Base-by-base conservation (phyloP, 352 stramenopile species). In the Phytopythium aichiense region DNA sequence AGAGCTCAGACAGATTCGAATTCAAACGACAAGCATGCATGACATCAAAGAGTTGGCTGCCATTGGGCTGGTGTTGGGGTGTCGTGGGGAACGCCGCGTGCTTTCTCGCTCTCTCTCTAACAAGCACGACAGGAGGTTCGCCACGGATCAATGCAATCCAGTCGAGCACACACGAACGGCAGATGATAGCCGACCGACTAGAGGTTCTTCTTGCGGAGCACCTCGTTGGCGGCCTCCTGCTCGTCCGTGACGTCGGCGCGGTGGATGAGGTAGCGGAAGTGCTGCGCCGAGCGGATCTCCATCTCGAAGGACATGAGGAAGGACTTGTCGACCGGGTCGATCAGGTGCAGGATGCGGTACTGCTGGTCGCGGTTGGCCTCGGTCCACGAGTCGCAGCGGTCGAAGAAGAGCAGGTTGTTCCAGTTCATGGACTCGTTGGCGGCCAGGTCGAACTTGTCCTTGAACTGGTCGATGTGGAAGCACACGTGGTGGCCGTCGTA, bases 401-500 rank as follows among this genome's bases (percentile, higher is more conserved):
- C 81, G 58, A 87, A 87, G 64, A 88, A 90, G 60, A 83, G 75
- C 53, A 76, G 35, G 64, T 88, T 90, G 69, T 88, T 90, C 81
- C 78, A 90, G 54, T 84, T 71, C 74, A 88, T 86, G 28, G 71
- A 64, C 22, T 88, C 78, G 56, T 81, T 81, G 66, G 56, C 68
- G 6, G 78, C 78, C 49, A 79, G 66, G 64, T 88, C 69, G 69
- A 87, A 88, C 50, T 66, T 77, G 60, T 84, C 73, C 58, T 90
- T 75, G 60, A 90, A 90, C 38, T 77, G 73, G 56, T 85, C 71
- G 31, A 90, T 88, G 65, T 90, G 78, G 63, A 90, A 84, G 66
- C 81, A 90, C 60, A 90, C 63, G 68, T 90, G 81, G 67, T 90
- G 79, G 38, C 81, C 81, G 62, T 90, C 81, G 63, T 90, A 90